phyloP scores from a whole-genome alignment of 2,329 filamentous ascomycete genomes.

The Calonectria leucothoes region DNA sequence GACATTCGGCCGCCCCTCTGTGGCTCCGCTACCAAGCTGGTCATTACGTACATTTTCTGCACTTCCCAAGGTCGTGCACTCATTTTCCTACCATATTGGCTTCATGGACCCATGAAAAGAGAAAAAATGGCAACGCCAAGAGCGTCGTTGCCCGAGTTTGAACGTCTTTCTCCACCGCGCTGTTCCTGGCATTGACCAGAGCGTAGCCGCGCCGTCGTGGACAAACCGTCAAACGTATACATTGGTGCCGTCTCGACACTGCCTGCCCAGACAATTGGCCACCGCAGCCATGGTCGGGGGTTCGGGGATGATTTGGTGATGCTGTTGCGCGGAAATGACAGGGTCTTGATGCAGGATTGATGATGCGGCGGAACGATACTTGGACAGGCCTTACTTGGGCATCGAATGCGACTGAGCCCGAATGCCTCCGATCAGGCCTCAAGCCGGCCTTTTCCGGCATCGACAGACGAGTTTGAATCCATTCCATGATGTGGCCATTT shows the following conservation, averaged over 20 bases:
- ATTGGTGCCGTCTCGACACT: neutral
- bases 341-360: constrained; percentile 3
- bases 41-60: constrained; percentile 25
- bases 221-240: constrained; percentile 13
- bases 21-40: constrained; percentile 19
- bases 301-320: neutral
- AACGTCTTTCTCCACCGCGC: constrained; percentile 8
- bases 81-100: neutral
- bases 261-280: neutral
- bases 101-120: neutral
- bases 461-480: neutral
- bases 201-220: neutral
- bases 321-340: neutral
- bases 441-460: neutral
- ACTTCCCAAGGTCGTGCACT: constrained; percentile 13
- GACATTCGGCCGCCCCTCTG: constrained; percentile 13
- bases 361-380: neutral
- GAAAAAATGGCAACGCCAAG: constrained; percentile 10
- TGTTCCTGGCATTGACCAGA: neutral
- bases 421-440: constrained; percentile 12
- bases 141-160: constrained; percentile 11
- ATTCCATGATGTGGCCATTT: neutral
- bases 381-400: constrained; percentile 4
- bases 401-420: constrained; percentile 5
- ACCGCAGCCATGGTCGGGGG: neutral